phyloP scores from a whole-genome alignment of 2,329 filamentous ascomycete genomes.

The Sporothrix inflata region DNA sequence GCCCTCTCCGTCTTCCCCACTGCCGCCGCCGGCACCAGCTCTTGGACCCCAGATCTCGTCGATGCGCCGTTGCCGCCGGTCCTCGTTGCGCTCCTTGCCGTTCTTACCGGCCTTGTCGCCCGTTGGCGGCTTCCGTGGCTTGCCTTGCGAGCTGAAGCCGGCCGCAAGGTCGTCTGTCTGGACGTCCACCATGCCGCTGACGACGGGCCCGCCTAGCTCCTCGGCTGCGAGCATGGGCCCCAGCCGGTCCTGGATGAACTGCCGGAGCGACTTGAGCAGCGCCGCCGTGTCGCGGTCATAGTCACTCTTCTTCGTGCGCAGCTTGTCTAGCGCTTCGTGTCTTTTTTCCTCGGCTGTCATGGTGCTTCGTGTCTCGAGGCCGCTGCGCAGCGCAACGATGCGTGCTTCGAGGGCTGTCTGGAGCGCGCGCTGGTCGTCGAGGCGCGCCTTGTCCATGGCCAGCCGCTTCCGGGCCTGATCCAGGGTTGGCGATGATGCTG shows the following conservation, averaged over 20 bases:
- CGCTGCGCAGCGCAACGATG: conserved; percentile 61
- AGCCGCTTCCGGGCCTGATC: conserved; percentile 52
- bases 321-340: conserved; percentile 62
- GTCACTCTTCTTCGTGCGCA: conserved; percentile 60
- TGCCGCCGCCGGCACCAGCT: background rate
- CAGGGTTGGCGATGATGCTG: conserved; percentile 39
- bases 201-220: conserved; percentile 79
- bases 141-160: conserved; percentile 64
- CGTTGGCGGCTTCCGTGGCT: conserved; percentile 49
- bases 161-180: conserved; percentile 61
- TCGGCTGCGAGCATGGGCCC: conserved; percentile 80
- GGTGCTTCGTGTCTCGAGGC: conserved; percentile 56
- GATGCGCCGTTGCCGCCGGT: conserved; percentile 62
- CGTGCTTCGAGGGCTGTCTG: conserved; percentile 58
- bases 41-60: conserved; percentile 64
- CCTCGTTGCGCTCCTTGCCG: conserved; percentile 34
- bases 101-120: conserved; percentile 56
- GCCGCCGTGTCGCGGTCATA: conserved; percentile 65
- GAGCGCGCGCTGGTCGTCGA: conserved; percentile 61
- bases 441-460: conserved; percentile 53
- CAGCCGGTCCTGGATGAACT: conserved; percentile 72
- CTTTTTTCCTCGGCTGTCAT: conserved; percentile 65
- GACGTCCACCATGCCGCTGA: conserved; percentile 71
- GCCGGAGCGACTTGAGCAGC: conserved; percentile 66
- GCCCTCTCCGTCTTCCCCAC: background rate